Percentiles rank a stretch among this genome's conserved stretches.
Evolutionary conservation across 1,139 yeast genomes (phyloP).

Genomic region (Hansenula sp.): DNA sequence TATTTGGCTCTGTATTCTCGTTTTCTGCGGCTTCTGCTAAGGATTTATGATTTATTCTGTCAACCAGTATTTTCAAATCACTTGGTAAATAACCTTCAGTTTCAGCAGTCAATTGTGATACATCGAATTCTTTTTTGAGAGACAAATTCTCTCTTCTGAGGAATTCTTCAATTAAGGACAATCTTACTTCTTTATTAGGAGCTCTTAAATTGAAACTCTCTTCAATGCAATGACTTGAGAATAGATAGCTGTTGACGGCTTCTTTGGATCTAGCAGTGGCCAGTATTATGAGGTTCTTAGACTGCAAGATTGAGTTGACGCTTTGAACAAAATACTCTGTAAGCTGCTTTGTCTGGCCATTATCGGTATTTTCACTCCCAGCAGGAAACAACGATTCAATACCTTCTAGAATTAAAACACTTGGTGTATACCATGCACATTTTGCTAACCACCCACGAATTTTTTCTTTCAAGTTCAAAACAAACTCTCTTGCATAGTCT

Average conservation of each 20-base stretch:
- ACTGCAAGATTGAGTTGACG: conserved; percentile 32
- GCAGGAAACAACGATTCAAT: conserved; percentile 74
- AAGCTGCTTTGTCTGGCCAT: conserved; percentile 51
- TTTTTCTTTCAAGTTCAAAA: conserved; percentile 44
- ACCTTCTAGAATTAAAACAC: conserved; percentile 73
- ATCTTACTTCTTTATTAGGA: conserved; percentile 66
- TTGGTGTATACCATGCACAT: conserved; percentile 79
- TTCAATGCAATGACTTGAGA: conserved; percentile 70
- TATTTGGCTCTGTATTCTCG: conserved; percentile 12
- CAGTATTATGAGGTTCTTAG: conserved; percentile 28
- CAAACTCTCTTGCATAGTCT: conserved; percentile 51
- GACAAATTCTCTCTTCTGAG: conserved; percentile 29
- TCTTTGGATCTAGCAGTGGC: conserved; percentile 61
- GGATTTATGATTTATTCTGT: conserved; percentile 69
- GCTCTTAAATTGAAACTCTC: conserved; percentile 58
- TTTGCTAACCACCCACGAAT: conserved; percentile 51
- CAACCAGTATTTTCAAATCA: conserved; percentile 70
- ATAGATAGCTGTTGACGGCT: conserved; percentile 55
- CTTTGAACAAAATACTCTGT: conserved; percentile 31
- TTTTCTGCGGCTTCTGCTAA: conserved; percentile 32
- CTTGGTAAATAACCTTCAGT: conserved; percentile 90
- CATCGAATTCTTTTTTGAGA: conserved; percentile 40
- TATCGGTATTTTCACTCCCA: conserved; percentile 67
- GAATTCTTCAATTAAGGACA: conserved; percentile 46
- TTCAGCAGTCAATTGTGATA: conserved; percentile 69